phyloP scores from a whole-genome alignment of 2,329 filamentous ascomycete species.

The Biscogniauxia sp. region DNA sequence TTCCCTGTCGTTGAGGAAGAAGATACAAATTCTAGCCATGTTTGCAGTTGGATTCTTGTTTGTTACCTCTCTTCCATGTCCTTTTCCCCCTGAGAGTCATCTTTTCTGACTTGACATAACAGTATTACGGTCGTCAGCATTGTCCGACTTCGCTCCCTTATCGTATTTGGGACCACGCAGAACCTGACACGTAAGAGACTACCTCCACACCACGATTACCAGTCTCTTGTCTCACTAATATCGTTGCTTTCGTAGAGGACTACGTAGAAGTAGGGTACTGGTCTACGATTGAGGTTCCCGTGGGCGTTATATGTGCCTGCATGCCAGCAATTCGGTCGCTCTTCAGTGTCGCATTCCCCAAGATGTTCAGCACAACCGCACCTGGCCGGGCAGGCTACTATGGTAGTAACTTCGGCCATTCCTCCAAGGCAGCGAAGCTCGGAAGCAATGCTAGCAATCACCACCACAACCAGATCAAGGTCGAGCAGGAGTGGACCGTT shows the following conservation, averaged over 20 bases:
- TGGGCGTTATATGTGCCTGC: slow-evolving; percentile 33
- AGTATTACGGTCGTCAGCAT: slow-evolving; percentile 32
- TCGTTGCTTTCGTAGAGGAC: slow-evolving; percentile 23
- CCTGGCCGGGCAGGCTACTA: background rate
- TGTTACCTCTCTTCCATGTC: slow-evolving; percentile 2
- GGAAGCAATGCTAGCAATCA: background rate
- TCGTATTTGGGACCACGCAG: slow-evolving; percentile 23
- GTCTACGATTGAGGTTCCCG: slow-evolving; percentile 34
- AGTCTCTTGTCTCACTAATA: slow-evolving; percentile 5
- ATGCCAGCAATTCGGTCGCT: slow-evolving; percentile 34
- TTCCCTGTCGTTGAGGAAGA: slow-evolving; percentile 31
- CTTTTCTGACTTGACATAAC: slow-evolving; percentile 4
- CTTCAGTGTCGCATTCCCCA: slow-evolving; percentile 12
- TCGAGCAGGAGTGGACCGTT: slow-evolving; percentile 5
- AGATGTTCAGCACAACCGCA: background rate
- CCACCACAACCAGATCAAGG: background rate
- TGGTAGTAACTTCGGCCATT: background rate
- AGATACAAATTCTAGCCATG: slow-evolving; percentile 34
- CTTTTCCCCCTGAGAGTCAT: background rate
- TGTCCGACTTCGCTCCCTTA: slow-evolving; percentile 29
- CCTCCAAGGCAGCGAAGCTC: background rate
- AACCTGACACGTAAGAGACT: slow-evolving; percentile 27
- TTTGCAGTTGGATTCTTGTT: slow-evolving; percentile 36
- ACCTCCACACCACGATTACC: slow-evolving; percentile 7
- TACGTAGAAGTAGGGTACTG: slow-evolving; percentile 32